These are phyloP conservation scores for Penicillium hesseltinei DNA, from an alignment of 2,329 filamentous ascomycete genomes.

Conservation along the genomic window DNA sequence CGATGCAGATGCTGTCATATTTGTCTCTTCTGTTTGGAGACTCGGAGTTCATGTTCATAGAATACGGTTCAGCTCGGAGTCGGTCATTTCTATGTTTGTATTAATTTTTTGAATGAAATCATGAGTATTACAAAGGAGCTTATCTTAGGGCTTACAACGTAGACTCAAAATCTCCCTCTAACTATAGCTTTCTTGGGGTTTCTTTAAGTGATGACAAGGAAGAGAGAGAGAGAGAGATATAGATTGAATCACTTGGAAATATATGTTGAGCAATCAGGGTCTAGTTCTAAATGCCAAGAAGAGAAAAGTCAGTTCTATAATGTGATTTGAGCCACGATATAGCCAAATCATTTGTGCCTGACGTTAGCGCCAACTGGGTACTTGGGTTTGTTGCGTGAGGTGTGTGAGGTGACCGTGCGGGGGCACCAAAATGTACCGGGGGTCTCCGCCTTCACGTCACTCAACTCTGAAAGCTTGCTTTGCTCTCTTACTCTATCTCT, in stretches of 20 bases:
- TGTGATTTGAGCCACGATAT: background rate
- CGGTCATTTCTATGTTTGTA: constrained; percentile 14
- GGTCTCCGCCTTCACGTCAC: constrained; percentile 19
- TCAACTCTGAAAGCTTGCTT: constrained; percentile 5
- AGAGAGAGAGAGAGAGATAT: background rate
- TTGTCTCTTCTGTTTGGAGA: constrained; percentile 18
- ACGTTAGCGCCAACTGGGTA: constrained; percentile 14
- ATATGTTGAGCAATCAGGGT: background rate
- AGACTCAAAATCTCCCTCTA: background rate
- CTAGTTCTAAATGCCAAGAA: background rate
- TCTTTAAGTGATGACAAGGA: background rate
- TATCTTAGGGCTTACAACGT: background rate
- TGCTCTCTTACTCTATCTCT: background rate
- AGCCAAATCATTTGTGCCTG: constrained; percentile 14
- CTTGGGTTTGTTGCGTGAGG: background rate
- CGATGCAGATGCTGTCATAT: constrained; percentile 26
- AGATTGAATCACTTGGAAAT: background rate
- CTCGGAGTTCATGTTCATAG: constrained; percentile 20
- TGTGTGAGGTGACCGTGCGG: constrained; percentile 1
- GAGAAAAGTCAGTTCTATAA: background rate
- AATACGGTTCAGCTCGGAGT: constrained; percentile 15
- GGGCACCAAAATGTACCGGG: constrained; percentile 10
- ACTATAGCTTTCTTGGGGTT: background rate
- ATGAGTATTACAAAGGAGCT: background rate
- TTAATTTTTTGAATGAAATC: background rate